phyloP scores from a whole-genome alignment of 73 alveolate species.

The Breviolum minutum region DNA sequence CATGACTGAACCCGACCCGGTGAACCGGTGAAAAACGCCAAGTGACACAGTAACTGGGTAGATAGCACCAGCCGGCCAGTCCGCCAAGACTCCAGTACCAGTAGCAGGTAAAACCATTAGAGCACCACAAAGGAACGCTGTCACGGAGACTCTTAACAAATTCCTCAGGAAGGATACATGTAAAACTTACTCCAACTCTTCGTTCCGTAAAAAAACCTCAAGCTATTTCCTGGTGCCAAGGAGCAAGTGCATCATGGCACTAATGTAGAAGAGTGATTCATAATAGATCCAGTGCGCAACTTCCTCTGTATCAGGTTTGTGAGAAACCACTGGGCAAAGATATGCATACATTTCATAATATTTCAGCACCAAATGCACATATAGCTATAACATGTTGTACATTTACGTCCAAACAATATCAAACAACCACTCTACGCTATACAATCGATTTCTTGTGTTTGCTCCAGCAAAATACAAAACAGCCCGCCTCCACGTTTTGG shows the following conservation, averaged over 20 bases:
- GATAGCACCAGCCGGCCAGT: constrained; percentile 75
- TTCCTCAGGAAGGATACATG: background rate
- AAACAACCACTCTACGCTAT: too few species aligned
- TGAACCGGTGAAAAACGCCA: background rate
- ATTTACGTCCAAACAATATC: too few species aligned
- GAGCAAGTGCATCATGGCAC: constrained; percentile 73
- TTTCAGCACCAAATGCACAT: too few species aligned
- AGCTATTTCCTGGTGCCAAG: background rate
- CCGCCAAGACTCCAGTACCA: constrained; percentile 24
- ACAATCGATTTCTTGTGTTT: too few species aligned
- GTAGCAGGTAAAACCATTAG: constrained; percentile 42
- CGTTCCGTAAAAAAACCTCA: background rate
- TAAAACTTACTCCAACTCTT: too few species aligned
- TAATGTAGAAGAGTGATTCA: constrained; percentile 62
- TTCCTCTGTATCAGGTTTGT: background rate
- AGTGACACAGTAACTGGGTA: constrained; percentile 27
- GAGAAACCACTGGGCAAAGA: too few species aligned
- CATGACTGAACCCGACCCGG: background rate
- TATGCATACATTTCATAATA: too few species aligned
- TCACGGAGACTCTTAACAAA: constrained; percentile 12
- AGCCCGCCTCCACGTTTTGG: constrained; percentile 10
- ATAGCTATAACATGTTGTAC: too few species aligned
- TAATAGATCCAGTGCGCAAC: constrained; percentile 74
- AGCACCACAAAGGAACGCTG: constrained; percentile 9
- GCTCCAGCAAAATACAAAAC: too few species aligned